Evolutionary conservation across 1,284 basidiomycete genomes (phyloP).

Genomic region (Apiotrichum gamsii): DNA sequence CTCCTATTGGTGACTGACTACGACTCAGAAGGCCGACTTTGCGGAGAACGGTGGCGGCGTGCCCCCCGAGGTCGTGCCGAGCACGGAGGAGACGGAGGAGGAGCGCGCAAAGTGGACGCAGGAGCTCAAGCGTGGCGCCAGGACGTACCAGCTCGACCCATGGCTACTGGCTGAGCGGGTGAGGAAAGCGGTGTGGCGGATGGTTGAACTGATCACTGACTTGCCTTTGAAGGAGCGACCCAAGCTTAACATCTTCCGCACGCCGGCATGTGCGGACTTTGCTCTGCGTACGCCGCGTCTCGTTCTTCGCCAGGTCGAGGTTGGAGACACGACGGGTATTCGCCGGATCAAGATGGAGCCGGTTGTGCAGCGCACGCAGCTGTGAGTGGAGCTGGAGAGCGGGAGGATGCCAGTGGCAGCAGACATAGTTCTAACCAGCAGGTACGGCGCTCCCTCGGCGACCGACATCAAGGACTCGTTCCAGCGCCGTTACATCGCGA

Average conservation of each 20-base stretch:
- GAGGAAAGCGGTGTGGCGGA: neutral
- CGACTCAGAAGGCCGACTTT: no score
- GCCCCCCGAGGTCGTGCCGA: constrained; percentile 12
- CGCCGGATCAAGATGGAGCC: constrained; percentile 44
- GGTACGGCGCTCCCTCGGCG: constrained; percentile 32
- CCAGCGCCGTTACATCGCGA: constrained; percentile 31
- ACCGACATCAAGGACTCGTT: constrained; percentile 34
- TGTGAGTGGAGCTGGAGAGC: constrained; percentile 23
- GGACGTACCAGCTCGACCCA: constrained; percentile 15
- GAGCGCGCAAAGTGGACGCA: constrained; percentile 21
- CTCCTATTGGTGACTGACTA: no score
- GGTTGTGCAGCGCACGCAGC: constrained; percentile 40
- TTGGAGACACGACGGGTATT: constrained; percentile 32
- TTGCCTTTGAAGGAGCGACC: constrained; percentile 9
- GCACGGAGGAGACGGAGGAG: constrained; percentile 12
- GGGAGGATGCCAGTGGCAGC: neutral
- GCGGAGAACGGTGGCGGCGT: no score
- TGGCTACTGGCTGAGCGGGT: constrained; percentile 27
- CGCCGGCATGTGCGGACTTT: constrained; percentile 28
- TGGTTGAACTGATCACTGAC: neutral
- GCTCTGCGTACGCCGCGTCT: constrained; percentile 32
- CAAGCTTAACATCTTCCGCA: constrained; percentile 23
- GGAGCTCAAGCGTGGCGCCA: constrained; percentile 15
- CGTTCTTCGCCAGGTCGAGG: constrained; percentile 28
- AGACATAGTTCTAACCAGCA: neutral